These are phyloP conservation scores for Elaeis oleifera DNA, from an alignment of 202 grass and related monocot genomes.

Conservation along the genomic window DNA sequence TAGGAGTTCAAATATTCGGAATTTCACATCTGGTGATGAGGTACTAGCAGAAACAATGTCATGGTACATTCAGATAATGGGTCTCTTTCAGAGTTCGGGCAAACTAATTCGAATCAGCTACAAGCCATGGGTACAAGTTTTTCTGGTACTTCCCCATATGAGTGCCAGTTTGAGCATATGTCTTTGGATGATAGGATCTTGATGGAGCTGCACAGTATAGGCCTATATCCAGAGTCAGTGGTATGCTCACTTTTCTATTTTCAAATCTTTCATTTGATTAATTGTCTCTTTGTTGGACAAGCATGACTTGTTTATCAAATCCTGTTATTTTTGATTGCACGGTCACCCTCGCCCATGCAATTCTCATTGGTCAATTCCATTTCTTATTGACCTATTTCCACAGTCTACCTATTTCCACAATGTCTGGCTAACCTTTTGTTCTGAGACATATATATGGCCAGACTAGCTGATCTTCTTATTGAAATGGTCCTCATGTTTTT, in stretches of 20 bases:
- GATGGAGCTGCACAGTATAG: conserved; percentile 78
- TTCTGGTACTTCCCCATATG: conserved; percentile 22
- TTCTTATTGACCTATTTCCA: too few species aligned
- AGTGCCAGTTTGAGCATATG: conserved; percentile 56
- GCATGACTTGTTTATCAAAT: too few species aligned
- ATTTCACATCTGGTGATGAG: conserved; percentile 27
- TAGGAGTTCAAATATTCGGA: conserved; percentile 31
- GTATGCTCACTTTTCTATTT: conserved; percentile 35
- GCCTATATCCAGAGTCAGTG: conserved; percentile 51
- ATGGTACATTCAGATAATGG: conserved; percentile 32
- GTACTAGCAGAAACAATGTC: conserved; percentile 27
- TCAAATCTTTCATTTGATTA: conserved; percentile 3
- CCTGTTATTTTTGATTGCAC: too few species aligned
- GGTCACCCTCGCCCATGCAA: too few species aligned
- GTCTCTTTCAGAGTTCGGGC: conserved; percentile 17
- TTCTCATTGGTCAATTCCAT: too few species aligned
- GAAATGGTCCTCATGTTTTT: too few species aligned
- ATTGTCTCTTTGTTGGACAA: too few species aligned
- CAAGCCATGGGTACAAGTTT: neutral
- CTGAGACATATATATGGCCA: too few species aligned
- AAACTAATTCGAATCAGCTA: conserved; percentile 13
- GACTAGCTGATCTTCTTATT: too few species aligned
- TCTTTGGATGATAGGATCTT: conserved; percentile 70
- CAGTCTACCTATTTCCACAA: too few species aligned
- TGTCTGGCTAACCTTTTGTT: too few species aligned